Base-by-base conservation (phyloP, 2,329 filamentous ascomycete species). In the Colletotrichum shisoi region DNA sequence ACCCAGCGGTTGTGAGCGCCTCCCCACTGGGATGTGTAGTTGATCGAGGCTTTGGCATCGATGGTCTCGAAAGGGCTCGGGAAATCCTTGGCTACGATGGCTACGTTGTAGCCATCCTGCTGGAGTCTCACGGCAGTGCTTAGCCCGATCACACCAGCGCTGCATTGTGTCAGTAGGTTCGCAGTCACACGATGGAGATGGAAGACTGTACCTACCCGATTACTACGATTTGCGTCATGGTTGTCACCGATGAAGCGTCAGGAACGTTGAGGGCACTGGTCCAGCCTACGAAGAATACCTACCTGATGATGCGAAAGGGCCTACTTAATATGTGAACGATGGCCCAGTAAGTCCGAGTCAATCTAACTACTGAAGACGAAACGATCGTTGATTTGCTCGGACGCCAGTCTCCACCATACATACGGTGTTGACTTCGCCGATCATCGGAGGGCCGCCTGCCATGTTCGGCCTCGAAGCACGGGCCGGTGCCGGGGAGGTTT, bases 11-110 rank as follows among this genome's bases (percentile, higher is more conserved):
- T 84, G 71, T 87, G 84, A 2, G 85, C 84, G 12, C 85, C 85
- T 42, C 80, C 85, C 84, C 84, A 87, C 58, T 84, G 84, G 37
- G 85, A 87, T 15, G 85, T 83, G 72, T 82, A 87, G 76, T 87
- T 80, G 72, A 84, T 81, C 63, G 79, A 74, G 0, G 75, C 68
- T 15, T 67, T 68, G 5, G 77, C 72, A 64, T 82, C 78, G 40
- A 81, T 76, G 13, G 80, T 79, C 72, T 83, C 82, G 53, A 78
- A 82, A 11, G 81, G 79, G n/a, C 72, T 74, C 11, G 82, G 82
- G 54, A 84, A 81, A 72, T 84, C 80, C 42, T 75, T 76, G 21
- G 82, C 81, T 3, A 84, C 69, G 54, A 84, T 78, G 19, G 79
- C 79, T 13, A 84, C 79, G 57, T 69, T 57, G 71, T 79, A 75